Percentiles rank a stretch among this genome's conserved stretches.
Conservation (phyloP, 2,329 filamentous ascomycete species). For the Microdochium bolleyi region DNA sequence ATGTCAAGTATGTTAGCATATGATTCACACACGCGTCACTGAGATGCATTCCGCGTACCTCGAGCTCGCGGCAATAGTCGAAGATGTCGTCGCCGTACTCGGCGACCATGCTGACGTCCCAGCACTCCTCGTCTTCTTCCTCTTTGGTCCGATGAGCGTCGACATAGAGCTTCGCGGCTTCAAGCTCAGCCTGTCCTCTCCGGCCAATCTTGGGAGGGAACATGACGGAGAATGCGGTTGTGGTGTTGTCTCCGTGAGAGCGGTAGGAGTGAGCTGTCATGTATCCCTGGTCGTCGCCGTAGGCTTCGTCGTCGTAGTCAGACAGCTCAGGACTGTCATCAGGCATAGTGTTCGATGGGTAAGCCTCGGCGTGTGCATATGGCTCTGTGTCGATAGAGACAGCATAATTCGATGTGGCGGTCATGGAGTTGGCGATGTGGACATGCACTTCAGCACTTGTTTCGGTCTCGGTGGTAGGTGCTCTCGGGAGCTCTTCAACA, state of each 20-base stretch:
- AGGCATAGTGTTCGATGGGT: slow-evolving; percentile 8
- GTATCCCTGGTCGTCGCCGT: slow-evolving; percentile 61
- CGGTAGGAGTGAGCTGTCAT: slow-evolving; percentile 69
- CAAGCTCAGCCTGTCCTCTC: slow-evolving; percentile 65
- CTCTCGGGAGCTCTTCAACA: slow-evolving; percentile 28
- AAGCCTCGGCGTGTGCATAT: slow-evolving; percentile 1
- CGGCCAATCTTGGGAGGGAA: slow-evolving; percentile 66
- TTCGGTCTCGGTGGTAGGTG: slow-evolving; percentile 3
- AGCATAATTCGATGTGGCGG: not conserved
- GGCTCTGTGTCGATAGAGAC: not conserved
- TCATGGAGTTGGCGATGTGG: not conserved
- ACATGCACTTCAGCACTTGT: not conserved
- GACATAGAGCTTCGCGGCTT: slow-evolving; percentile 55
- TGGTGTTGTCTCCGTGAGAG: slow-evolving; percentile 60
- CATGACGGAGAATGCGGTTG: slow-evolving; percentile 43
- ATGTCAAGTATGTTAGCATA: not conserved
- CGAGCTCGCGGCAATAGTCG: slow-evolving; percentile 78
- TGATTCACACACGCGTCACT: not conserved
- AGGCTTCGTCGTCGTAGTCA: slow-evolving; percentile 65
- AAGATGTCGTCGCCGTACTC: slow-evolving; percentile 97
- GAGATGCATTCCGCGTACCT: slow-evolving; percentile 46
- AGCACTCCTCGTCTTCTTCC: slow-evolving; percentile 80
- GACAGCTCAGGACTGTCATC: slow-evolving; percentile 27
- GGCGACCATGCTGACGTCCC: slow-evolving; percentile 95
- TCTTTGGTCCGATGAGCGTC: slow-evolving; percentile 58